These are phyloP conservation scores for Lanzia echinophila DNA, from an alignment of 2,329 filamentous ascomycete species.

Conservation along the genomic window DNA sequence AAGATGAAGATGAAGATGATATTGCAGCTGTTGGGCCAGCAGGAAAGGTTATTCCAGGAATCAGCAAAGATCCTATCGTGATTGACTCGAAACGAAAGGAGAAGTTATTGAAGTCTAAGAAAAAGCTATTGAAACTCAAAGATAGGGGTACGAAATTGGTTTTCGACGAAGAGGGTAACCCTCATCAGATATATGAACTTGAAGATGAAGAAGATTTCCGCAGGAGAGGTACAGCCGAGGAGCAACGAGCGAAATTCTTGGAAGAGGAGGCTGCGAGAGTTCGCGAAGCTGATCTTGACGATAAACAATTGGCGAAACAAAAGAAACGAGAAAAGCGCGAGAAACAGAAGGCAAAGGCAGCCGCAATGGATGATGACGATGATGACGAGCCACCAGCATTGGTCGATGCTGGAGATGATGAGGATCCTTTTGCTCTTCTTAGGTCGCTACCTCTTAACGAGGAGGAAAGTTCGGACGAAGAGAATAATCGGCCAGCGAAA, in stretches of 20 bases:
- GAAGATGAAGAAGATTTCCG: conserved; percentile 78
- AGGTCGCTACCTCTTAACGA: conserved; percentile 48
- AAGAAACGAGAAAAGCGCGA: conserved; percentile 71
- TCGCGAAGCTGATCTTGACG: conserved; percentile 66
- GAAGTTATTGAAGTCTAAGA: conserved; percentile 92
- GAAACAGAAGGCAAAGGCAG: conserved; percentile 54
- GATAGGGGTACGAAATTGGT: conserved; percentile 78
- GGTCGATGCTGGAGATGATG: conserved; percentile 35
- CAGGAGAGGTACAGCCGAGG: conserved; percentile 65
- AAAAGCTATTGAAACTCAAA: conserved; percentile 86
- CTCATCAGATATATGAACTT: conserved; percentile 82
- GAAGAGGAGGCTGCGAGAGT: conserved; percentile 67
- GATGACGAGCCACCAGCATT: conserved; percentile 22
- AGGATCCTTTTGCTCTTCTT: conserved; percentile 52
- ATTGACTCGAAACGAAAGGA: conserved; percentile 93
- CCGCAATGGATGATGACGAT: conserved; percentile 39
- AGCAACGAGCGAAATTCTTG: conserved; percentile 71
- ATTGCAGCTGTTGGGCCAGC: conserved; percentile 35
- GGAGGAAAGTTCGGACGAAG: conserved; percentile 40
- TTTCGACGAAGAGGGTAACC: conserved; percentile 85
- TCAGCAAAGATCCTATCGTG: conserved; percentile 65
- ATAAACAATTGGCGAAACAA: conserved; percentile 74
- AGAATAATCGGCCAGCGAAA: conserved; percentile 51
- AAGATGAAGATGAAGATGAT: conserved; percentile 39
- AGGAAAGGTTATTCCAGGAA: conserved; percentile 56